Base-by-base conservation (phyloP, 2,329 filamentous ascomycete species). In the Cladosporium colombiae region DNA sequence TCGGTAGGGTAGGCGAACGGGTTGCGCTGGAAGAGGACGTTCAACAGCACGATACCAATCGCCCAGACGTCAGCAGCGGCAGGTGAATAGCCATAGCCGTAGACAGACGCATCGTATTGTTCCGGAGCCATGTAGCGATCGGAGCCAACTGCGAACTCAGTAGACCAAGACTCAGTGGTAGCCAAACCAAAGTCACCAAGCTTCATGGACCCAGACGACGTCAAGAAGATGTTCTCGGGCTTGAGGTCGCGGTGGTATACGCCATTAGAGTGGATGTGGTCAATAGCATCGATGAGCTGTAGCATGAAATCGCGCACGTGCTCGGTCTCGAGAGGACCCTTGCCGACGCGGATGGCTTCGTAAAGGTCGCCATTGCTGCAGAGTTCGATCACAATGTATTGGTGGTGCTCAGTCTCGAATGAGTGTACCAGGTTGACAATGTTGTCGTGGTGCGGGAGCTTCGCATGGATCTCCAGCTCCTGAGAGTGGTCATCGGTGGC, bases 111-210 rank as follows among this genome's bases (percentile, higher is more conserved):
- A 77, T 98, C 94, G 74, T 95, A 98, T 79, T 99, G 95, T 80
- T 99, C 95, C 5, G 95, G 95, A 65, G 95, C 93, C 95, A 99
- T 99, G 82, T 99, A 99, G 65, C 95, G 92, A 77, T 99, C 95
- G 77, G 95, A 98, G 70, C 95, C 95, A 56, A 99, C 95, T 68
- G 91, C 95, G 69, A 90, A 89, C 82, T 99, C 95, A 73, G 91
- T 91, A 27, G 92, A 96, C 93, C 92, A 97, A 72, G 88, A 84
- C 68, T 96, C 92, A 7, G 88, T 91, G 13, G 94, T 97, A 61
- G 93, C 93, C 69, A 99, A 84, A 64, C 95, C 95, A 77, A 98
- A 97, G 79, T 99, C 95, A 74, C 95, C 95, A 40, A 99, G 88
- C 82, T 99, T 99, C 91, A 98, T 91, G 46, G 89, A 86, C 63